Evolutionary conservation across 257 asterid genomes (phyloP).

Genomic region (Prunella vulgaris): DNA sequence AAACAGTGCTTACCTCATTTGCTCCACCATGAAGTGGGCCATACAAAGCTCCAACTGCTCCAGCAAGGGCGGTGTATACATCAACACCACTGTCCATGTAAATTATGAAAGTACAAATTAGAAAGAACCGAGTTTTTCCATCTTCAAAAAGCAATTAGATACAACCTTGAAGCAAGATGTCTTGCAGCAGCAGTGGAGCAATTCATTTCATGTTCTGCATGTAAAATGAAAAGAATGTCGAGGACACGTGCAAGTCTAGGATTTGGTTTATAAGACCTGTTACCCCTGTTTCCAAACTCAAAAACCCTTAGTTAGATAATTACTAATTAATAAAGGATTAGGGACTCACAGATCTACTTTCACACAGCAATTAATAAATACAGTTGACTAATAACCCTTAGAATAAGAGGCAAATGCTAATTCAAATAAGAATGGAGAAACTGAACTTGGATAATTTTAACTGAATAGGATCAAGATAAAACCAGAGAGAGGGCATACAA

Average conservation of each 20-base stretch:
- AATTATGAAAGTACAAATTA: constrained; percentile 12
- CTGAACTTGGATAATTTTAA: not conserved
- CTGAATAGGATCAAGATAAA: not conserved
- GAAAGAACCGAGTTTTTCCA: constrained; percentile 5
- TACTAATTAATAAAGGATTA: constrained; percentile 13
- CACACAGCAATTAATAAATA: not conserved
- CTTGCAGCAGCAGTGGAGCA: constrained; percentile 99
- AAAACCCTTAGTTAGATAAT: constrained; percentile 23
- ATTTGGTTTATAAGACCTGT: constrained; percentile 86
- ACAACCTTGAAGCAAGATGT: constrained; percentile 94
- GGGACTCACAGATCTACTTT: not conserved
- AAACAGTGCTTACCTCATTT: constrained; percentile 61
- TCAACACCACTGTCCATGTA: constrained; percentile 86
- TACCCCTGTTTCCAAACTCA: constrained; percentile 62
- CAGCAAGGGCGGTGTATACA: constrained; percentile 96
- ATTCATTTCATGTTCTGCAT: constrained; percentile 99
- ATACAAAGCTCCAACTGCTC: constrained; percentile 99
- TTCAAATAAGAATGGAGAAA: not conserved
- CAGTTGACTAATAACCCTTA: not conserved
- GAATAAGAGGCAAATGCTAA: constrained; percentile 1
- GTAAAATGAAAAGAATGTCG: constrained; percentile 88
- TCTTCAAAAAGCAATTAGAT: constrained; percentile 18
- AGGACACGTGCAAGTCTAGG: constrained; percentile 97
- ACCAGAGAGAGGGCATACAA: constrained; percentile 49
- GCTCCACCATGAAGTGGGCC: constrained; percentile 99